Evolutionary conservation across 176 grass and related monocot genomes (phyloP).

Genomic region (Tillandsia fasciculata): DNA sequence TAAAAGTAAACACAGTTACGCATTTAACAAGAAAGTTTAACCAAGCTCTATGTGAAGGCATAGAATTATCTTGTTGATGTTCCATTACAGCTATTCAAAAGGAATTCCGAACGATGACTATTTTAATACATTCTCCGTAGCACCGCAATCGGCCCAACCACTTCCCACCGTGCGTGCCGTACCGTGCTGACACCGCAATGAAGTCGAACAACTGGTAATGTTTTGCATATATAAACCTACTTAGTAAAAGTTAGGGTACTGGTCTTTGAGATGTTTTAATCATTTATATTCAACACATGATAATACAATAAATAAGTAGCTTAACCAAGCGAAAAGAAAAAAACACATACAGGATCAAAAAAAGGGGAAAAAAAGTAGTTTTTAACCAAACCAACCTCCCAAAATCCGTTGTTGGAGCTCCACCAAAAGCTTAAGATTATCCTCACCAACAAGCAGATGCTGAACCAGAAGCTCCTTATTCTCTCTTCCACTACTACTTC

Average conservation of each 20-base stretch:
- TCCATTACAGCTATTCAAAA: too few species aligned
- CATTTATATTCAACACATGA: neutral
- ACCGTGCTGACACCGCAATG: neutral
- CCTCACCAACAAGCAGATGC: slow-evolving; percentile 79
- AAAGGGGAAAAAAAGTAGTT: too few species aligned
- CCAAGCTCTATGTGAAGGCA: too few species aligned
- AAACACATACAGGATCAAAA: neutral
- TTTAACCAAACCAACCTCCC: slow-evolving; percentile 34
- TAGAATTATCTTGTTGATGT: too few species aligned
- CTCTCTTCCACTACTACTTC: slow-evolving; percentile 35
- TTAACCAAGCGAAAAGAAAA: neutral
- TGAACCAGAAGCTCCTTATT: slow-evolving; percentile 83
- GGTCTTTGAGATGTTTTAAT: too few species aligned
- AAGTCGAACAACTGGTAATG: too few species aligned
- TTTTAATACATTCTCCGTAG: neutral
- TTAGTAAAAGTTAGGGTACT: too few species aligned
- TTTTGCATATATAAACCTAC: too few species aligned
- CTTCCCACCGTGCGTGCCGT: too few species aligned
- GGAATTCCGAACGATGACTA: too few species aligned
- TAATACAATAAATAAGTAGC: neutral
- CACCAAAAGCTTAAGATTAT: slow-evolving; percentile 67
- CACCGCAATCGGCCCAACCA: neutral
- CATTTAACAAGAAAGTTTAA: too few species aligned
- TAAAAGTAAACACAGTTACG: neutral
- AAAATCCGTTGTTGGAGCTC: slow-evolving; percentile 71